phyloP scores from a whole-genome alignment of 139 green algal genomes.

The Parachlorella kessleri region DNA sequence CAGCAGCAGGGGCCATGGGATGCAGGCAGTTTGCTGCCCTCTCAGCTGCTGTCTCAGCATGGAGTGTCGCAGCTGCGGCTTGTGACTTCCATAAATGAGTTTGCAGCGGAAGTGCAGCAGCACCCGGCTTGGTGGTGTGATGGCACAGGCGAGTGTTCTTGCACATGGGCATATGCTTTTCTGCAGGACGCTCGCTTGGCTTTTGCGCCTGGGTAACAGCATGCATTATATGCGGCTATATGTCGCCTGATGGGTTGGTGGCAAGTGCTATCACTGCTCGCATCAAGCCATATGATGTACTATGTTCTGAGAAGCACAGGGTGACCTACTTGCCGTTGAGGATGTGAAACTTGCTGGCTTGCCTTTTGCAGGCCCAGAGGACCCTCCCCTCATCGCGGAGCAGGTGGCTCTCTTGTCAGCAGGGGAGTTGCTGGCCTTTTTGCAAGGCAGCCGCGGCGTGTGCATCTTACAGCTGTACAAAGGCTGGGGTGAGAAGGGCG shows the following conservation, averaged over 20 bases:
- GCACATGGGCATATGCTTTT: too few relatives aligned
- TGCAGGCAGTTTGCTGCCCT: neutral
- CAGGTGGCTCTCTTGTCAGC: slow-evolving; percentile 43
- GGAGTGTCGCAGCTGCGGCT: neutral
- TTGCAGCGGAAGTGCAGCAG: neutral
- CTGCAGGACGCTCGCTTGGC: too few relatives aligned
- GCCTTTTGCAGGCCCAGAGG: slow-evolving; percentile 27
- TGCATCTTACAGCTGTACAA: slow-evolving; percentile 57
- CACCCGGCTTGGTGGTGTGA: slow-evolving; percentile 43
- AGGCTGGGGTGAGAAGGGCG: slow-evolving; percentile 35
- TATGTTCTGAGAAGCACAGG: too few relatives aligned
- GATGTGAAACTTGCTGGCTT: too few relatives aligned
- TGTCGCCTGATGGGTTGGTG: too few relatives aligned
- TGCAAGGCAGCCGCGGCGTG: slow-evolving; percentile 39
- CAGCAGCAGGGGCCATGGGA: neutral
- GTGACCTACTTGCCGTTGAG: too few relatives aligned
- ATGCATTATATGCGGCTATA: too few relatives aligned
- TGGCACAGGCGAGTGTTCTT: slow-evolving; percentile 48
- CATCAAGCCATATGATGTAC: too few relatives aligned
- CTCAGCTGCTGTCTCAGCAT: neutral
- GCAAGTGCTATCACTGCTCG: too few relatives aligned
- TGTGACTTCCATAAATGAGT: neutral
- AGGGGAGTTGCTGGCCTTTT: slow-evolving; percentile 53
- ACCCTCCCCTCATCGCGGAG: slow-evolving; percentile 20
- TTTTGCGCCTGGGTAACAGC: too few relatives aligned